phyloP scores from a whole-genome alignment of 352 stramenopile genomes.

The Phytophthora colocasiae region DNA sequence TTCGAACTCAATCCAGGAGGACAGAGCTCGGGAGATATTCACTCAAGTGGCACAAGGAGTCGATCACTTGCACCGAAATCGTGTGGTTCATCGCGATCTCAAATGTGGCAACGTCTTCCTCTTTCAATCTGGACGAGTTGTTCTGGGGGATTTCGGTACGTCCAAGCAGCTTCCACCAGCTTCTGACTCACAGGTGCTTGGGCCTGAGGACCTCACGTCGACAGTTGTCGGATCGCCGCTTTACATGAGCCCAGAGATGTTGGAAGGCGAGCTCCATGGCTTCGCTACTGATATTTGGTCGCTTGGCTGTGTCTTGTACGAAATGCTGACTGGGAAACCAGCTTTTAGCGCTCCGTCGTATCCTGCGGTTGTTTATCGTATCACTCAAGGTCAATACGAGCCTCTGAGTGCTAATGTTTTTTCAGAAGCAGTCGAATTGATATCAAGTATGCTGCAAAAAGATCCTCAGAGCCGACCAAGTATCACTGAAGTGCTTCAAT shows the following conservation, averaged over 20 bases:
- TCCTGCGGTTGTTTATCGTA: constrained; percentile 54
- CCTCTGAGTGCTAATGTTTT: constrained; percentile 32
- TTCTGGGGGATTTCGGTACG: constrained; percentile 84
- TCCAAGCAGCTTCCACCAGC: constrained; percentile 46
- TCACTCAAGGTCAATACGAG: constrained; percentile 48
- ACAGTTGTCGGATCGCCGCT: constrained; percentile 73
- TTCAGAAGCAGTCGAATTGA: constrained; percentile 23
- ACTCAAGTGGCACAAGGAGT: constrained; percentile 89
- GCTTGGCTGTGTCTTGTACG: constrained; percentile 84
- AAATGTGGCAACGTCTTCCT: constrained; percentile 43
- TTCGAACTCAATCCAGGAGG: constrained; percentile 9
- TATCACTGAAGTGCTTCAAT: constrained; percentile 27
- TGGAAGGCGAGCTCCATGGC: constrained; percentile 63
- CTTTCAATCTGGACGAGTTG: constrained; percentile 13
- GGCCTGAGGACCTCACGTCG: constrained; percentile 34
- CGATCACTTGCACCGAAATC: constrained; percentile 58
- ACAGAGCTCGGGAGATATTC: constrained; percentile 42
- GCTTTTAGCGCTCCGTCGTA: constrained; percentile 74
- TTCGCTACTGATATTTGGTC: constrained; percentile 80
- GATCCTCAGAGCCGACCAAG: constrained; percentile 14
- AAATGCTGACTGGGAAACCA: constrained; percentile 53
- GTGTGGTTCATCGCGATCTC: constrained; percentile 80
- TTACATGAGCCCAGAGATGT: constrained; percentile 62
- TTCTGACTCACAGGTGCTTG: neutral
- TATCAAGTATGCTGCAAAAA: constrained; percentile 41